Conservation (phyloP, 2,329 filamentous ascomycete genomes). For the Hypoxylon sp. region DNA sequence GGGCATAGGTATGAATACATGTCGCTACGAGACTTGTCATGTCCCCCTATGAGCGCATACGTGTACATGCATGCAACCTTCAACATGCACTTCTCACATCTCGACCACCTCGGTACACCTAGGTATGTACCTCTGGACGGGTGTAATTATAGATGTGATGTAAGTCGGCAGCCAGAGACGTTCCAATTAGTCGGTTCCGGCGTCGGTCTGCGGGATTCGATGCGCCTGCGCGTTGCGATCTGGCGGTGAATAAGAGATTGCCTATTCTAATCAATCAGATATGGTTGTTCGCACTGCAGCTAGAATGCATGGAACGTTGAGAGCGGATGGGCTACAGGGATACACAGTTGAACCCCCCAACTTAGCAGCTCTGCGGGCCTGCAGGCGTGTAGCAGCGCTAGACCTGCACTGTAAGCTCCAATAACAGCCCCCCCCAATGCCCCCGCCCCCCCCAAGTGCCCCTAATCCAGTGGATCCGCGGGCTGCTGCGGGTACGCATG, state of each 20-base stretch:
- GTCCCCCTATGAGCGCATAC: neutral
- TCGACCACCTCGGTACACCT: neutral
- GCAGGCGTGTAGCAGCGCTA: neutral
- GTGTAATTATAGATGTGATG: too few relatives aligned
- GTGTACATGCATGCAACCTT: too few relatives aligned
- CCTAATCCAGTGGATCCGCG: slow-evolving; percentile 24
- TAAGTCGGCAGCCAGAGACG: too few relatives aligned
- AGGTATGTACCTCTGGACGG: neutral
- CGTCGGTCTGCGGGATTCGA: slow-evolving; percentile 35
- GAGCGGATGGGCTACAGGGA: slow-evolving; percentile 3
- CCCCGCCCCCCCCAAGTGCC: too few relatives aligned
- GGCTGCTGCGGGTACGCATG: slow-evolving; percentile 28
- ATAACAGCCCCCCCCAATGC: too few relatives aligned
- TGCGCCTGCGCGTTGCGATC: slow-evolving; percentile 20
- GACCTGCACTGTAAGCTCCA: slow-evolving; percentile 1
- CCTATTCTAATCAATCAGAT: slow-evolving; percentile 34
- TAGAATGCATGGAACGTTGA: neutral
- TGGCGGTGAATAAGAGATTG: slow-evolving; percentile 34
- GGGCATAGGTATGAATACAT: neutral
- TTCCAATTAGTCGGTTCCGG: slow-evolving; percentile 31
- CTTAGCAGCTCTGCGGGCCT: too few relatives aligned
- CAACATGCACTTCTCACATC: neutral
- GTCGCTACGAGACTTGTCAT: neutral
- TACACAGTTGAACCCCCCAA: too few relatives aligned
- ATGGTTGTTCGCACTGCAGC: slow-evolving; percentile 13